phyloP scores from a whole-genome alignment of 129 eudicot species.

The Flaveria brownii region DNA sequence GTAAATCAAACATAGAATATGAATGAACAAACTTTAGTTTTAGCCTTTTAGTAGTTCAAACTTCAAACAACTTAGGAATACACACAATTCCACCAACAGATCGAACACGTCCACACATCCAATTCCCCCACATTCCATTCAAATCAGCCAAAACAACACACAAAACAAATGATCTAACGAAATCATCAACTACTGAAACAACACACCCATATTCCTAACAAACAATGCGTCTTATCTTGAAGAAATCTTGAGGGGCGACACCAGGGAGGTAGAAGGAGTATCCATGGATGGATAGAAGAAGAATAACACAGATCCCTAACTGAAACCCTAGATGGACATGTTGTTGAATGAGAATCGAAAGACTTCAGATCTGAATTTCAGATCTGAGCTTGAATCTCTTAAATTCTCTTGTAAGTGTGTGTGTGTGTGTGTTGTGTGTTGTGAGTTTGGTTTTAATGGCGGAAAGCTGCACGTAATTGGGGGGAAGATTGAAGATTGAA shows the following conservation, averaged over 20 bases:
- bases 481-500: constrained; percentile 23
- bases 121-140: neutral
- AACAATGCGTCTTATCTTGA: constrained; percentile 32
- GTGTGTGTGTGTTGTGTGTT: constrained; percentile 1
- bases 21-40: too few relatives aligned
- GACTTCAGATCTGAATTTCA: constrained; percentile 34
- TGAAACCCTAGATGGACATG: constrained; percentile 35
- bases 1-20: too few relatives aligned
- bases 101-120: neutral
- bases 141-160: neutral
- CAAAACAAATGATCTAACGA: constrained; percentile 15
- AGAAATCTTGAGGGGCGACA: constrained; percentile 72
- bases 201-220: constrained; percentile 1
- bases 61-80: too few relatives aligned
- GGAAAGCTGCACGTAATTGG: constrained; percentile 33
- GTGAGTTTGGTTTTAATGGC: constrained; percentile 38
- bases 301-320: constrained; percentile 33
- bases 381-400: constrained; percentile 26
- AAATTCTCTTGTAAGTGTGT: constrained; percentile 4
- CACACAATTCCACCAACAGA: constrained; percentile 5
- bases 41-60: too few relatives aligned
- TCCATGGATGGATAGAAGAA: constrained; percentile 35
- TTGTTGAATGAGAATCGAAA: constrained; percentile 21
- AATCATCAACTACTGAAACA: neutral
- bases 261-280: constrained; percentile 65